Evolutionary conservation across 2,329 filamentous ascomycete species (phyloP).

Genomic region (Hypoxylon sp.): DNA sequence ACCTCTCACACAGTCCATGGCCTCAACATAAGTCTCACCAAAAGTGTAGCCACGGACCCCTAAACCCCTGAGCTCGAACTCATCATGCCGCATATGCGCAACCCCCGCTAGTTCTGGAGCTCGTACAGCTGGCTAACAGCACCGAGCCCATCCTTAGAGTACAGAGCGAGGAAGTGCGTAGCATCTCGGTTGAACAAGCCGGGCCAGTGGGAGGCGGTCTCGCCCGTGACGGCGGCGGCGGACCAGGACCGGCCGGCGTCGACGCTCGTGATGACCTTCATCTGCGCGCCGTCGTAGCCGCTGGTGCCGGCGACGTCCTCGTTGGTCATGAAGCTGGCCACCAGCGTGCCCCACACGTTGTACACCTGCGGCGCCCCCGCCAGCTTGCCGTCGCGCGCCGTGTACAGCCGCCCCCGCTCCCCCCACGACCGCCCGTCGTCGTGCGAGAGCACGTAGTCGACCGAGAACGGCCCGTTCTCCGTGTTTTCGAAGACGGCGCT

Average conservation of each 20-base stretch:
- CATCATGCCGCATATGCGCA: neutral
- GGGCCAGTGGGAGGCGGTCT: slow-evolving; percentile 44
- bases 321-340: slow-evolving; percentile 55
- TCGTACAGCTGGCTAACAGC: slow-evolving; percentile 40
- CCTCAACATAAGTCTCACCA: too few relatives aligned
- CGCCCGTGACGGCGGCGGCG: slow-evolving; percentile 37
- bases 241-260: slow-evolving; percentile 43
- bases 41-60: too few relatives aligned
- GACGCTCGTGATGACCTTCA: slow-evolving; percentile 45
- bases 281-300: slow-evolving; percentile 40
- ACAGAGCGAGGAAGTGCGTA: slow-evolving; percentile 42
- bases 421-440: slow-evolving; percentile 55
- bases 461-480: slow-evolving; percentile 45
- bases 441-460: slow-evolving; percentile 49
- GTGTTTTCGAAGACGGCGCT: slow-evolving; percentile 54
- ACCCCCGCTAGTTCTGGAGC: slow-evolving; percentile 22
- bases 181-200: slow-evolving; percentile 41
- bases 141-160: slow-evolving; percentile 40
- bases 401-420: slow-evolving; percentile 49
- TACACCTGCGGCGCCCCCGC: slow-evolving; percentile 54
- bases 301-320: slow-evolving; percentile 45
- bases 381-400: slow-evolving; percentile 43
- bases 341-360: slow-evolving; percentile 52
- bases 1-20: too few relatives aligned
- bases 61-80: neutral